Evolutionary conservation across 768 basidiomycete genomes (phyloP), one percentile per base, ranked within the genome.

Genomic region (Termitomyces sp.): DNA sequence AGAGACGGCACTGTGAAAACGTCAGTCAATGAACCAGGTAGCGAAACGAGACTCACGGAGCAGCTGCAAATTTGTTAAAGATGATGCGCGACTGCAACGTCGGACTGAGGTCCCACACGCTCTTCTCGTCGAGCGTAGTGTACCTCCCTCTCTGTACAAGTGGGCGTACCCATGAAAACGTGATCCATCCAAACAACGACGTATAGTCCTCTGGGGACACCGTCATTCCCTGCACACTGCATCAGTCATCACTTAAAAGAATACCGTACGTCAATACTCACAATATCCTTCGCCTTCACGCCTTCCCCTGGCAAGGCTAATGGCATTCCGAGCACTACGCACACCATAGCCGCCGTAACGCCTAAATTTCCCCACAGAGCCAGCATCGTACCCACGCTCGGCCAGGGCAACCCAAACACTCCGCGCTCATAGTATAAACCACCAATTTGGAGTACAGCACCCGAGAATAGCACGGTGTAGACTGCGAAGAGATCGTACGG

Each of bases 121-220:
- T 88, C 1, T 77, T 72, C 65, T 92, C 89, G 48, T 84, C 78
- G 48, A 93, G 74, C 1, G 85, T 89, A 4, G 73, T 75, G 54
- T 74, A 57, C 36, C 77, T 70, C 24, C 84, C 83, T 2, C 75
- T 77, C 64, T 72, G 69, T 44, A 91, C 75, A 4, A 90, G 76
- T 2, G 87, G 88, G 46, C 82, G 77, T 31, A 91, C 75, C 88
- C 90, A 92, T 36, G 65, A 72, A 63, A 90, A 91, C 1, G 87
- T 82, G 0, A 83, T 70, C 90, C 90, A 91, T 41, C 81, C 79
- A 73, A 81, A 82, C 15, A 93, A 75, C 1, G 84, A 73, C 0
- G 86, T 84, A 65, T 91, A 92, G 62, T 92, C 90, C 66, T 93
- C 91, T 0, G 85, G 87, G 2, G 83, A 80, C n/a, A 86, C 70